A percentile compares a stretch with the other conserved stretches of the same genome.
These are phyloP conservation scores for Pythium rishiriense DNA, from an alignment of 352 stramenopile genomes.

Conservation along the genomic window DNA sequence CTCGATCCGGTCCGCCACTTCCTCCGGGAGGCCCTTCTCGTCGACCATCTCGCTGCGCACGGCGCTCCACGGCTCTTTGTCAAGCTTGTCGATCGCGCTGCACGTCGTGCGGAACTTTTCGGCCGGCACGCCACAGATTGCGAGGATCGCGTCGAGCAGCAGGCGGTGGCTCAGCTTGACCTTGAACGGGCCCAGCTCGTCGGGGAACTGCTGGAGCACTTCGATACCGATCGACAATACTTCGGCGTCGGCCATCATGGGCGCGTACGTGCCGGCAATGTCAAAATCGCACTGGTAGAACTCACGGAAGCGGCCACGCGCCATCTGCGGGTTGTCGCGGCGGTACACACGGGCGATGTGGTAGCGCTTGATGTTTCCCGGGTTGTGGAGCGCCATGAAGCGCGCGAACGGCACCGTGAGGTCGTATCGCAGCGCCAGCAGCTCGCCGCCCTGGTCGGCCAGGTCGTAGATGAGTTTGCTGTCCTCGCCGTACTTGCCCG, in stretches of 20 bases:
- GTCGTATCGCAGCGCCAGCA: slow-evolving; percentile 95
- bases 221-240: slow-evolving; percentile 96
- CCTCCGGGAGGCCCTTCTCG: slow-evolving; percentile 93
- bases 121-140: slow-evolving; percentile 95
- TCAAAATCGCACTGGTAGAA: slow-evolving; percentile 99
- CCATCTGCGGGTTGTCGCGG: slow-evolving; percentile 94
- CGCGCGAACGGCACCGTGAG: slow-evolving; percentile 98
- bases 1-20: slow-evolving; percentile 94
- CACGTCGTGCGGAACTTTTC: slow-evolving; percentile 98
- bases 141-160: slow-evolving; percentile 96
- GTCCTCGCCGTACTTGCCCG: slow-evolving; percentile 99
- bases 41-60: slow-evolving; percentile 95
- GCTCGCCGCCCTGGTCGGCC: slow-evolving; percentile 96
- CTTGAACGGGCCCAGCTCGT: slow-evolving; percentile 90
- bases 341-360: slow-evolving; percentile 98
- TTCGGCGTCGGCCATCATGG: slow-evolving; percentile 97
- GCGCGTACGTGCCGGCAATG: slow-evolving; percentile 94
- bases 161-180: slow-evolving; percentile 98
- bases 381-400: slow-evolving; percentile 96
- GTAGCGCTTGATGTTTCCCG: slow-evolving; percentile 98
- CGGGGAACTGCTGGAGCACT: slow-evolving; percentile 83
- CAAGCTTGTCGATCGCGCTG: slow-evolving; percentile 98
- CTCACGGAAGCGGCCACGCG: slow-evolving; percentile 95
- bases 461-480: slow-evolving; percentile 99
- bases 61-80: slow-evolving; percentile 96